phyloP scores from a whole-genome alignment of 306 rosid genomes.

The Trifolium subterraneum region DNA sequence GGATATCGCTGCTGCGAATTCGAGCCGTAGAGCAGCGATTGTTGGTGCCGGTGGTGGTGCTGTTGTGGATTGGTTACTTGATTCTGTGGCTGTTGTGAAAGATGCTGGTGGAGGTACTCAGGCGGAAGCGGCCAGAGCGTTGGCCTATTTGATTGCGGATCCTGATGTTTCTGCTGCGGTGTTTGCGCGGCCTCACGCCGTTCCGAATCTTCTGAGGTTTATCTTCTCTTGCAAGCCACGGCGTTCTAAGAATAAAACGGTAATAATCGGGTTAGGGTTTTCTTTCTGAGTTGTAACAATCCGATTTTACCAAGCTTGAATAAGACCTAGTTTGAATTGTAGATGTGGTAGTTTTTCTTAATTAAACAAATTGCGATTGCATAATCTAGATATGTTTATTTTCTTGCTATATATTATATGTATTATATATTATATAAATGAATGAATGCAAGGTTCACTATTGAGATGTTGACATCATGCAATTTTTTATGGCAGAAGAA shows the following conservation, averaged over 20 bases:
- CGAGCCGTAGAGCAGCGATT: conserved; percentile 76
- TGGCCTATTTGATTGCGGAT: conserved; percentile 87
- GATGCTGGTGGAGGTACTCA: conserved; percentile 75
- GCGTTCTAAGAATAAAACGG: conserved; percentile 75
- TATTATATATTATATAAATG: too few relatives aligned
- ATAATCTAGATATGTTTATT: conserved; percentile 21
- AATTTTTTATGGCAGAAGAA: conserved; percentile 68
- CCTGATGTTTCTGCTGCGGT: conserved; percentile 79
- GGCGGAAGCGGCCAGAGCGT: conserved; percentile 95
- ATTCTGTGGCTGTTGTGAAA: conserved; percentile 77
- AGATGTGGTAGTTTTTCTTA: neutral
- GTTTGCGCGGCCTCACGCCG: conserved; percentile 81
- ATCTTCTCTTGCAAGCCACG: conserved; percentile 92
- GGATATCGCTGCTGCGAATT: conserved; percentile 84
- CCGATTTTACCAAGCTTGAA: conserved; percentile 2
- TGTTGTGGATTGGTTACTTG: conserved; percentile 92
- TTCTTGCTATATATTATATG: conserved; percentile 11
- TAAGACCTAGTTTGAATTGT: conserved; percentile 20
- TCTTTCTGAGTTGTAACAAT: conserved; percentile 7
- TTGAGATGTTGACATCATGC: conserved; percentile 39
- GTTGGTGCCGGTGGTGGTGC: conserved; percentile 94
- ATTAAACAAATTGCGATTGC: neutral
- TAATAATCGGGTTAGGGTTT: neutral
- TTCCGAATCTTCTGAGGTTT: conserved; percentile 86
- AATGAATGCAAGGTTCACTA: conserved; percentile 33